Base-by-base conservation (phyloP, 192 early-diverging fungal genomes). In the Mortierella hygrophila region DNA sequence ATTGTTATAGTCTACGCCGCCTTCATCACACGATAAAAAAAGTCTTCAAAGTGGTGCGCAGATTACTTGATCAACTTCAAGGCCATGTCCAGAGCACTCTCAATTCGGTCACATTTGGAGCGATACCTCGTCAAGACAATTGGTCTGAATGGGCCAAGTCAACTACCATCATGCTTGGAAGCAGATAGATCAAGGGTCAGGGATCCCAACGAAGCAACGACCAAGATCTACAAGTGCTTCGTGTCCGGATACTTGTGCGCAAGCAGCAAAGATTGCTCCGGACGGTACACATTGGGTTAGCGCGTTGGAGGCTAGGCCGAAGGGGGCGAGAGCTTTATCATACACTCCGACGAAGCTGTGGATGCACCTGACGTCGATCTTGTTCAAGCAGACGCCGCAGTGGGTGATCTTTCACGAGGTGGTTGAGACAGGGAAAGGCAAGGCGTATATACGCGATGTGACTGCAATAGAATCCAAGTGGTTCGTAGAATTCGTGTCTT, bases 401-500 rank as follows among this genome's bases (percentile, higher is more conserved):
- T 99, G 97, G 89, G 96, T 99, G 54, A 94, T 99, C 23, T 99
- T 98, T 85, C 95, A 98, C 83, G 96, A 98, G 87, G 93, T 99
- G 41, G 93, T 99, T 2, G 94, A 98, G 93, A 99, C 98, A 32
- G 94, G 94, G 29, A 78, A 85, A 37, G 84, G 79, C 37, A 98
- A 99, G 86, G 95, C 97, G 77, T 99, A 96, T 82, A 99, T 99
- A 97, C 96, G 96, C 44, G 97, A 97, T 78, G 93, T 98, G 21
- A 98, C 97, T 0, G 94, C 95, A 16, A 96, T 99, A 32, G 98
- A 99, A 37, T 90, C 94, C 18, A 93, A 92, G n/a, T 99, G 98
- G 98, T 87, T 99, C 74, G 96, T 96, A n/a, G 97, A 99, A 89
- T 93, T 97, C 11, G 98, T 97, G 2, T 97, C 97, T 70, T 96